Evolutionary conservation across 805 yeast genomes (phyloP), one percentile per base, ranked within the genome.

Genomic region (Clavispora phyllophila): DNA sequence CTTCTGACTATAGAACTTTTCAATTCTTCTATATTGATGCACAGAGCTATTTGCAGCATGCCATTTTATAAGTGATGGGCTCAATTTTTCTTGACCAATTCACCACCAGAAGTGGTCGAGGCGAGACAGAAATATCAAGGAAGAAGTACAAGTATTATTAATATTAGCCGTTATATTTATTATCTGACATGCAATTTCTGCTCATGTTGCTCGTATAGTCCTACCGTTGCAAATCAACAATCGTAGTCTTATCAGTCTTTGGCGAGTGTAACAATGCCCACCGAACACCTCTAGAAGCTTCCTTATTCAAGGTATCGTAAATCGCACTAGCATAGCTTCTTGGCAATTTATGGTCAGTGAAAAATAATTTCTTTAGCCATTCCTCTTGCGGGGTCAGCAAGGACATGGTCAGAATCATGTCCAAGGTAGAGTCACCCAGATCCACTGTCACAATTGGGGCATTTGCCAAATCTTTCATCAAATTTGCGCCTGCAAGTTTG

Each of bases 371-470:
- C 53, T 95, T 75, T 40, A 83, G 67, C 87, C 88, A 82, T 71
- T 87, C 91, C 47, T 87, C 95, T 18, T 39, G 51, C 39, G 79
- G 82, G 48, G 79, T 88, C 23, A 73, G 70, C n/a, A 87, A 62
- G 0, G 95, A 83, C 0, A 90, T 84, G 2, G 83, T 76, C 12
- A 85, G 73, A 31, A 91, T 85, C 75, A 89, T 85, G 39, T 89
- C 91, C 47, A 93, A 61, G 2, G 87, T 85, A 47, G 89, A 97
- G 52, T 87, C 96, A 47, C 83, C 74, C 3, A 78, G 80, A 57
- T 91, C 98, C 26, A 91, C 78, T 0, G 84, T 77, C 37, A 89
- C 71, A 0, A 91, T 76, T 0, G 97, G 91, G 0, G 93, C 82
- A 18, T 67, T 63, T 0, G 82, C 70, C 31, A 91, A 60, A 9